Base-by-base conservation (phyloP, 2,329 filamentous ascomycete genomes). In the Fusarium globosum region DNA sequence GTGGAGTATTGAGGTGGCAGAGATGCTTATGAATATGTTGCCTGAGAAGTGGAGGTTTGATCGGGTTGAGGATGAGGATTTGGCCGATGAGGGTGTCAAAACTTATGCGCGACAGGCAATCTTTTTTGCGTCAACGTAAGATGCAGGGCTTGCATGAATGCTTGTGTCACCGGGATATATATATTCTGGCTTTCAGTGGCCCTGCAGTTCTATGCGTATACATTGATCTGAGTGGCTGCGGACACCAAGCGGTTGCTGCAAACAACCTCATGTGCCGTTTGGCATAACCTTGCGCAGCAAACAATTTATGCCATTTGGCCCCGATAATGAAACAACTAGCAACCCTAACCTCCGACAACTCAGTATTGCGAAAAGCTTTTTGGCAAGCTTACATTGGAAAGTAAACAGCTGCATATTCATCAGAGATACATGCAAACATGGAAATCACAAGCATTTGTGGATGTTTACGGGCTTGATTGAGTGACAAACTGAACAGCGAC, bases 91-190 rank as follows among this genome's bases (percentile, higher is more conserved):
- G 41, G 70, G 70, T 0, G 60, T 72, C 6, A 56, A 53, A 26
- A 71, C 71, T 33, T 70, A 65, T 2, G 88, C 88, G 0, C 84
- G 65, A 3, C 65, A 69, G 21, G 56, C 42, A 7, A 68, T 68
- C 0, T 68, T 68, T 3, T 68, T 68, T 49, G 56, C 64, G 18
- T 68, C 65, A 3, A 45, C 39, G 7, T 69, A 41, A 49, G 12
- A 16, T 52, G 12, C 8, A 1, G 4, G n/a, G 10, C 3, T 53
- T 53, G 14, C 2, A 4, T 53, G 23, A 1, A 3, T 53, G 10
- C 4, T 38, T 39, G 35, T 28, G 35, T 38, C 15, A 16, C 33
- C 6, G 8, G 18, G 8, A 14, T n/a, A n/a, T n/a, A n/a, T 26
- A 26, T 5, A 26, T 26, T 26, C 16, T 35, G 8, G 8, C 28